phyloP scores from a whole-genome alignment of 176 grass and related monocot species.

The Carex scoparia region DNA sequence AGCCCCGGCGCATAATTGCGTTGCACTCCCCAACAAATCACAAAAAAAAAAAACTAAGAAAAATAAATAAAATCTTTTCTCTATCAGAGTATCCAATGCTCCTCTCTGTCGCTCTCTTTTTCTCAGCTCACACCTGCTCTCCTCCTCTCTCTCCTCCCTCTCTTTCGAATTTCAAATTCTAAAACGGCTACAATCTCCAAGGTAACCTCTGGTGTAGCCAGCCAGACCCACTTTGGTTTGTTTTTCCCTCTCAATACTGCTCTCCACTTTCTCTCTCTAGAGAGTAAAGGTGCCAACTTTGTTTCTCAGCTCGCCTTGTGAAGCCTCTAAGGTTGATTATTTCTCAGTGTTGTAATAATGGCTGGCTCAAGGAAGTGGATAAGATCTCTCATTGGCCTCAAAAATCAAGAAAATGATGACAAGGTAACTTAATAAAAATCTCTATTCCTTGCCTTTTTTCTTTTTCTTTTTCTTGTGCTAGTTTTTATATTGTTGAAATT shows the following conservation, averaged over 20 bases:
- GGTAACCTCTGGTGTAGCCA: conserved; percentile 11
- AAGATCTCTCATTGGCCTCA: conserved; percentile 75
- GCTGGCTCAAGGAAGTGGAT: conserved; percentile 87
- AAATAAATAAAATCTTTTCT: conserved; percentile 18
- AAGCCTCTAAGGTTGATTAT: neutral
- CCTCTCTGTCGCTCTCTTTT: conserved; percentile 5
- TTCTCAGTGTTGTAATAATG: conserved; percentile 25
- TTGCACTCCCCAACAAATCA: conserved; percentile 33
- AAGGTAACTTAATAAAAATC: conserved; percentile 34
- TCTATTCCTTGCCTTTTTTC: neutral
- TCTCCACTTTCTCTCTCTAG: neutral
- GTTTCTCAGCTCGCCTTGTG: neutral
- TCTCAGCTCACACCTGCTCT: conserved; percentile 24
- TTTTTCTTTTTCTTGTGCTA: neutral
- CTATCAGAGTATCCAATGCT: conserved; percentile 25
- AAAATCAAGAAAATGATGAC: conserved; percentile 63
- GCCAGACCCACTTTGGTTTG: conserved; percentile 14
- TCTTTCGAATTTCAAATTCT: conserved; percentile 85
- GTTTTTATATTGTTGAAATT: neutral
- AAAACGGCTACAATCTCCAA: conserved; percentile 28
- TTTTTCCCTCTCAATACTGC: neutral
- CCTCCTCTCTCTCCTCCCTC: conserved; percentile 28
- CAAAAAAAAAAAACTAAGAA: neutral
- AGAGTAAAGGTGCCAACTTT: conserved; percentile 8
- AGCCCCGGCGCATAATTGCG: conserved; percentile 26